These are phyloP conservation scores for Eurotiales sp. DNA, from an alignment of 2,329 filamentous ascomycete species.

Conservation along the genomic window DNA sequence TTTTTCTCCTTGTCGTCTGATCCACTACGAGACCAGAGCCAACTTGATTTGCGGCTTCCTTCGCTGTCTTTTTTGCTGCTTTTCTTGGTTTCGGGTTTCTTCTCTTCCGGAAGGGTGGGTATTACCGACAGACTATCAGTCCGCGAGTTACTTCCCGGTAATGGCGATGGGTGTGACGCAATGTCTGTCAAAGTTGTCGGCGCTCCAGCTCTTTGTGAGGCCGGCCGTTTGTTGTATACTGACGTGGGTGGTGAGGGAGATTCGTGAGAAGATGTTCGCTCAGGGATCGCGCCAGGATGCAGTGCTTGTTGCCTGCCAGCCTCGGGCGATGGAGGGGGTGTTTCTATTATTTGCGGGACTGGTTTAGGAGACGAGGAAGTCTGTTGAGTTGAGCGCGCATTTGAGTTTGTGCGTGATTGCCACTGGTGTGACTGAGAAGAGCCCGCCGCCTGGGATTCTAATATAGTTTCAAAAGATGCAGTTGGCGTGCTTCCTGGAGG, in stretches of 20 bases:
- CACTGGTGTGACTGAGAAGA: slow-evolving; percentile 46
- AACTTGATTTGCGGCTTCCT: slow-evolving; percentile 69
- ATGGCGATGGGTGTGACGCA: slow-evolving; percentile 60
- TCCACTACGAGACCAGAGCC: slow-evolving; percentile 69
- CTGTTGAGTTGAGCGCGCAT: slow-evolving; percentile 53
- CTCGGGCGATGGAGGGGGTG: slow-evolving; percentile 44
- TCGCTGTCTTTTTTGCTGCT: slow-evolving; percentile 66
- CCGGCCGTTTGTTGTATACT: slow-evolving; percentile 42
- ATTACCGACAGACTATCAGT: slow-evolving; percentile 79
- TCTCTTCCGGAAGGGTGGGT: slow-evolving; percentile 70
- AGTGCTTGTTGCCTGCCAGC: not conserved
- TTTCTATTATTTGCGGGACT: slow-evolving; percentile 61
- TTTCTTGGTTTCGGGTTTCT: slow-evolving; percentile 66
- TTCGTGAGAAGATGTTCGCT: slow-evolving; percentile 50
- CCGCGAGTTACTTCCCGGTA: slow-evolving; percentile 66
- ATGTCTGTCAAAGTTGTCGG: slow-evolving; percentile 61
- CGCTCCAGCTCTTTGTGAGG: slow-evolving; percentile 24
- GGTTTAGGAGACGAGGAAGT: slow-evolving; percentile 46
- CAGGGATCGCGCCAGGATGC: slow-evolving; percentile 41
- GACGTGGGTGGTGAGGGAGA: slow-evolving; percentile 41
- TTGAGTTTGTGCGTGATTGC: slow-evolving; percentile 55
- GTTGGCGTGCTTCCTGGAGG: slow-evolving; percentile 20
- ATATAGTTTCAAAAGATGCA: slow-evolving; percentile 27
- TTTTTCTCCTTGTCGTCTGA: slow-evolving; percentile 63
- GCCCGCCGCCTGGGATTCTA: slow-evolving; percentile 27